Base-by-base conservation (phyloP, 2,329 filamentous ascomycete species). In the Trichoderma sp. region DNA sequence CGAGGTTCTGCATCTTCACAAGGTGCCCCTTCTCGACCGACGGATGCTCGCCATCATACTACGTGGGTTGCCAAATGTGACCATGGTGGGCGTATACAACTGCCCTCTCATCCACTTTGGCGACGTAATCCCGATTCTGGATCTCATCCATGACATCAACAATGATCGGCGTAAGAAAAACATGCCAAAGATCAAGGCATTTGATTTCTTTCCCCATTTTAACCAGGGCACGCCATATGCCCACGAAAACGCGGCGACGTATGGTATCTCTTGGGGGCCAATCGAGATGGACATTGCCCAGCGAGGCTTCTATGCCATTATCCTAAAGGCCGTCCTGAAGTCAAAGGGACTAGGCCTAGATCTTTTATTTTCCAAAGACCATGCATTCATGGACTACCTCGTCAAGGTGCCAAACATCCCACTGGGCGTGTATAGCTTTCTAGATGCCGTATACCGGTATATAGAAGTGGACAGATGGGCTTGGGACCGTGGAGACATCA, bases 51-150 rank as follows among this genome's bases (percentile, higher is more conserved):
- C 81, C 2, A 73, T 82, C n/a, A 77, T 83, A 15, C 71, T 82
- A 1, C 77, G 80, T 7, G 75, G 76, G 1, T 80, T 78, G 39
- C 79, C 78, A 0, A 68, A 78, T 1, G 73, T 82, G 9, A 76
- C 73, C 4, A 80, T 78, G 76, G 1, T 83, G 15, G 81, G 81
- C 2, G 74, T 83, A 2, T 83, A 82, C 68, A 76, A 80, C 63
- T 83, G 81, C 30, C 80, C 80, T 0, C 71, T 82, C 1, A 73
- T 83, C 5, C 79, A 82, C 32, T 76, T 81, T n/a, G 81, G 80
- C 11, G 81, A 83, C 26, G 68, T 81, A 0, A 65, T 81, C 1
- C 76, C 74, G 12, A 68, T 83, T 0, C 73, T 83, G 1, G 80
- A 83, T 65, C 71, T 82, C 3, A 80, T 83, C 23, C 68, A 78